Evolutionary conservation across 139 green algal species (phyloP).

Genomic region (Volvox reticuliferus): DNA sequence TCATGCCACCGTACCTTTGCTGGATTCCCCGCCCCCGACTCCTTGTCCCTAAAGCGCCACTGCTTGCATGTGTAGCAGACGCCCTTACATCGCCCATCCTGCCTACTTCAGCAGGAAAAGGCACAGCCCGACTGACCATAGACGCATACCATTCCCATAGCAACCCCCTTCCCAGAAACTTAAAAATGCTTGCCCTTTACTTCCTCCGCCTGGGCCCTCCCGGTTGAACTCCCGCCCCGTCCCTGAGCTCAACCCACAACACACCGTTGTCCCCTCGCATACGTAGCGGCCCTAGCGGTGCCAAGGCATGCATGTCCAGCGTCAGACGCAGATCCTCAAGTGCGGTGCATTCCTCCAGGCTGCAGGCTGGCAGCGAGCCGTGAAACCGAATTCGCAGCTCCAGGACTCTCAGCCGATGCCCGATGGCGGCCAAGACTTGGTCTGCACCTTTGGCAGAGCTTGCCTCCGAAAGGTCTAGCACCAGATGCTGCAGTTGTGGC

Average conservation of each 20-base stretch:
- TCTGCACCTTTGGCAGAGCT: not conserved
- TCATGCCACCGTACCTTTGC: too few relatives aligned
- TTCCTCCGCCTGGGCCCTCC: too few relatives aligned
- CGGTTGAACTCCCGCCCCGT: too few relatives aligned
- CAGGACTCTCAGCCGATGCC: not conserved
- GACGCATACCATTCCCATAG: too few relatives aligned
- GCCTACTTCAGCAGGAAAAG: too few relatives aligned
- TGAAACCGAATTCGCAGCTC: not conserved
- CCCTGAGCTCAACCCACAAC: not conserved
- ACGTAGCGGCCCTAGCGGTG: constrained; percentile 20
- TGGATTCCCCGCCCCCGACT: too few relatives aligned
- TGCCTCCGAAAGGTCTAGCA: not conserved
- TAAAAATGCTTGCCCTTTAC: too few relatives aligned
- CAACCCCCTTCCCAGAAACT: too few relatives aligned
- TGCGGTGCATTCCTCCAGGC: constrained; percentile 3
- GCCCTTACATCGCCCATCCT: too few relatives aligned
- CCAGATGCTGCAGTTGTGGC: not conserved
- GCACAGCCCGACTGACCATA: too few relatives aligned
- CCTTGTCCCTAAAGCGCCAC: too few relatives aligned
- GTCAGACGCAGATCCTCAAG: constrained; percentile 13
- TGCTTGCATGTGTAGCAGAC: too few relatives aligned
- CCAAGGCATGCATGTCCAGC: not conserved
- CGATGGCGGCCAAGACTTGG: not conserved
- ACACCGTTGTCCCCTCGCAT: constrained; percentile 9
- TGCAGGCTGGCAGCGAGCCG: not conserved